Evolutionary conservation across 805 yeast genomes (phyloP), one percentile per base, ranked within the genome.

Genomic region (Pichia cephalocereana): DNA sequence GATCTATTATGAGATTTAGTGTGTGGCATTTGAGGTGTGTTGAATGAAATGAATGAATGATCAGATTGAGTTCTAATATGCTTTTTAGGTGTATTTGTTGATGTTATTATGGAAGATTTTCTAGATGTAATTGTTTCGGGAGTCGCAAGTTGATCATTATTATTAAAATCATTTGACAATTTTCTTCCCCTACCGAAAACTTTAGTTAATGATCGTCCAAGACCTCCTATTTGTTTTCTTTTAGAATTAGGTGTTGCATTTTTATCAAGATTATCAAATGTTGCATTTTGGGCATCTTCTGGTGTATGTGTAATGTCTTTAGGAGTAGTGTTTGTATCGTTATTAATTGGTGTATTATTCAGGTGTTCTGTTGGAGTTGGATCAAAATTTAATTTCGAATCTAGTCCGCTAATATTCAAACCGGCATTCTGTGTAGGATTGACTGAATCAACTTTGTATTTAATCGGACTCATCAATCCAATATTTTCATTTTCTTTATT

Each of bases 11-110:
- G 79, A 51, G 72, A 76, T 17, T 54, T 52, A 9, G 58, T 47
- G 17, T 51, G 48, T 3, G 77, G 75, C 34, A 75, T 54, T 17
- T 76, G 75, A 1, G 80, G 76, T 0, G 80, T 70, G 2, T 68
- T 64, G 49, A 62, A 70, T 11, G 69, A 66, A 14, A 64, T 62
- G 18, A 51, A 49, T 6, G 65, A 58, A 37, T 63, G 67, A 37
- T 63, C 67, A 4, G 68, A 64, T 8, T 47, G 45, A 1, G 61
- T 51, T 43, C 65, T 54, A 6, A 30, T 44, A 49, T 60, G 66
- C 15, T 28, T 27, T 38, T 45, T 44, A 1, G 53, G 47, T n/a
- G 54, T 41, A 12, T n/a, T 32, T 11, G 14, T 36, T 19, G 41
- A 34, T 27, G 41, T 40, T 8, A 39, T 12, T 2, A 9, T 31